Evolutionary conservation across 257 asterid genomes (phyloP).

Genomic region (Verbascum thapsus): DNA sequence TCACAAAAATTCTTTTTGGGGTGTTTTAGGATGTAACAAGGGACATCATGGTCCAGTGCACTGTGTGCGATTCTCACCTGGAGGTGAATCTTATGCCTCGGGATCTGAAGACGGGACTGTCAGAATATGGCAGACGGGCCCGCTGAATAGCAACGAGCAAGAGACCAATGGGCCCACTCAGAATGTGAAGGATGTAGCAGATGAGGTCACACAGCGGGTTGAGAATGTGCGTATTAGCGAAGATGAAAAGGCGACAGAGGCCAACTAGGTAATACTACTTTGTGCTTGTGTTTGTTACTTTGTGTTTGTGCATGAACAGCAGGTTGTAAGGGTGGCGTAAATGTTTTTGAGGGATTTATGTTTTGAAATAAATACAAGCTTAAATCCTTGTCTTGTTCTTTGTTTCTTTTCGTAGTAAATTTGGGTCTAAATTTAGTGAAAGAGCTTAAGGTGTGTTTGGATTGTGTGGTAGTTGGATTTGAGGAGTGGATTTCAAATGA

Average conservation of each 20-base stretch:
- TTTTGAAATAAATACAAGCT: slow-evolving; percentile 32
- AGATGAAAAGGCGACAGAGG: slow-evolving; percentile 35
- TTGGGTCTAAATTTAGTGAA: too few relatives aligned
- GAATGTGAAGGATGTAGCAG: slow-evolving; percentile 47
- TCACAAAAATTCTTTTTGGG: too few relatives aligned
- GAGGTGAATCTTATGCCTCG: slow-evolving; percentile 91
- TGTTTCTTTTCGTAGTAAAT: not conserved
- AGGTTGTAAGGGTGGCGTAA: slow-evolving; percentile 37
- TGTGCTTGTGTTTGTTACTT: slow-evolving; percentile 21
- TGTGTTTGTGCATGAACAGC: slow-evolving; percentile 21
- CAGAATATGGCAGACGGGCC: slow-evolving; percentile 88
- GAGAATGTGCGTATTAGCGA: slow-evolving; percentile 49
- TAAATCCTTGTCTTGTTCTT: slow-evolving; percentile 2
- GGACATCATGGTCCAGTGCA: slow-evolving; percentile 99
- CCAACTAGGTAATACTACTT: slow-evolving; percentile 27
- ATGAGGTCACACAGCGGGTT: slow-evolving; percentile 53
- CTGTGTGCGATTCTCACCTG: slow-evolving; percentile 91
- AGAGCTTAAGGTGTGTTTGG: too few relatives aligned
- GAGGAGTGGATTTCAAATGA: too few relatives aligned
- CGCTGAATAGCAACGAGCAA: slow-evolving; percentile 45
- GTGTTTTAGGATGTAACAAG: slow-evolving; percentile 80
- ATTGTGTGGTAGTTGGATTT: too few relatives aligned
- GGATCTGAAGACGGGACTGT: slow-evolving; percentile 99
- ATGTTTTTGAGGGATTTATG: slow-evolving; percentile 21
- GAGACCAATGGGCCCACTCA: slow-evolving; percentile 40